phyloP scores from a whole-genome alignment of 2,329 filamentous ascomycete species.

The Diaporthe australafricana region DNA sequence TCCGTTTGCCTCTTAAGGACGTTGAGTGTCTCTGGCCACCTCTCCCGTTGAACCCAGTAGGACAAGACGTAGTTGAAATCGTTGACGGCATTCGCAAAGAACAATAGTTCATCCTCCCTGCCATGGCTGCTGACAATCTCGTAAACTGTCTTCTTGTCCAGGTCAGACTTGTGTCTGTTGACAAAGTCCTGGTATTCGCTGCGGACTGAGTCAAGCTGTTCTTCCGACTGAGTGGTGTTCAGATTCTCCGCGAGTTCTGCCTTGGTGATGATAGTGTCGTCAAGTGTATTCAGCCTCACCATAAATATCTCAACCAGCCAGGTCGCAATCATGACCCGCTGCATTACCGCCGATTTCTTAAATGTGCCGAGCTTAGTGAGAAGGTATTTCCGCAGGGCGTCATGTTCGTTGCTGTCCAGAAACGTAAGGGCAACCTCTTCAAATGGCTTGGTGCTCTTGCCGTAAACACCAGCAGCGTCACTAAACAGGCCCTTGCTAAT shows the following conservation, averaged over 20 bases:
- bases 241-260: slow-evolving; percentile 81
- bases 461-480: slow-evolving; percentile 91
- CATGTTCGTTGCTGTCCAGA: slow-evolving; percentile 89
- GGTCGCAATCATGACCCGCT: slow-evolving; percentile 92
- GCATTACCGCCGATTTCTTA: slow-evolving; percentile 89
- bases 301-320: slow-evolving; percentile 98
- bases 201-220: slow-evolving; percentile 77
- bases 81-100: slow-evolving; percentile 87
- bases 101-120: slow-evolving; percentile 90
- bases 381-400: slow-evolving; percentile 91
- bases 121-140: slow-evolving; percentile 97
- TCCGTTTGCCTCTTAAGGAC: slow-evolving; percentile 95
- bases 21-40: slow-evolving; percentile 86
- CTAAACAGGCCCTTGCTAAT: slow-evolving; percentile 83
- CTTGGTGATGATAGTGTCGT: slow-evolving; percentile 92
- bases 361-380: slow-evolving; percentile 83
- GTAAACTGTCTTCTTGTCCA: slow-evolving; percentile 93
- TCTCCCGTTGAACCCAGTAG: slow-evolving; percentile 97
- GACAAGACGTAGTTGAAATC: slow-evolving; percentile 95
- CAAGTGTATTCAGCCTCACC: slow-evolving; percentile 93
- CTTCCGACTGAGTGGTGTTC: slow-evolving; percentile 76
- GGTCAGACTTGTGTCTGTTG: slow-evolving; percentile 83
- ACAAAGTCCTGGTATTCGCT: slow-evolving; percentile 92
- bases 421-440: slow-evolving; percentile 94
- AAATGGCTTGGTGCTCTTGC: slow-evolving; percentile 95